Evolutionary conservation across 2,329 filamentous ascomycete species (phyloP).

Genomic region (Dothistroma septosporum): DNA sequence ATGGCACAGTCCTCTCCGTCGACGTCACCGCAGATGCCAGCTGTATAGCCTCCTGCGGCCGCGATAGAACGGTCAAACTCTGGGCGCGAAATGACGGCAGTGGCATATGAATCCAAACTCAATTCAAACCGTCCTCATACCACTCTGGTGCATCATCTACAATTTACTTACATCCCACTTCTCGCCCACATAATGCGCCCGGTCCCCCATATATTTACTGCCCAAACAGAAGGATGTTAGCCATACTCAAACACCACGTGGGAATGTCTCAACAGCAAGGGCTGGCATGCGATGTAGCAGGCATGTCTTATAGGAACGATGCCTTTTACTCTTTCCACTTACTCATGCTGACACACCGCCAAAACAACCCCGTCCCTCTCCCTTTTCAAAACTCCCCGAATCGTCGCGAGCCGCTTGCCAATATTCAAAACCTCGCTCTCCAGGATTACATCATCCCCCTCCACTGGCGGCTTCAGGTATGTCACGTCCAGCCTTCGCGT

Average conservation of each 20-base stretch:
- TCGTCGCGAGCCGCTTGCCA: constrained; percentile 38
- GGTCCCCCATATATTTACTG: constrained; percentile 16
- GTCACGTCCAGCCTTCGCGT: constrained; percentile 41
- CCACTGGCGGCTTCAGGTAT: constrained; percentile 40
- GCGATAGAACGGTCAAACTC: constrained; percentile 91
- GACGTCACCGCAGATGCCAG: constrained; percentile 80
- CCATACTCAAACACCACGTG: too few species aligned
- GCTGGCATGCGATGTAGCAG: too few species aligned
- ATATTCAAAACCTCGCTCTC: constrained; percentile 43
- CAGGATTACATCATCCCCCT: constrained; percentile 38
- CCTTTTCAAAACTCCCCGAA: constrained; percentile 39
- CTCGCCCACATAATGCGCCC: constrained; percentile 9
- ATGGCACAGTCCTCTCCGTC: constrained; percentile 83
- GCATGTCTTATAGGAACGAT: too few species aligned
- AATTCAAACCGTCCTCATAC: background rate
- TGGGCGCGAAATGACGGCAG: constrained; percentile 83
- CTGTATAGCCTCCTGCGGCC: constrained; percentile 92
- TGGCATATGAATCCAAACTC: constrained; percentile 27
- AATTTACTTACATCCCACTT: constrained; percentile 1
- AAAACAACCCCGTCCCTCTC: constrained; percentile 30
- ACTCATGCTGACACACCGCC: constrained; percentile 30
- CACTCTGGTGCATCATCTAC: background rate
- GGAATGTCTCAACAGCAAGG: too few species aligned
- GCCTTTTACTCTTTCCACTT: too few species aligned
- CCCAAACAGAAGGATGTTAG: too few species aligned